These are phyloP conservation scores for Pulveroboletus sp. DNA, from an alignment of 768 basidiomycete species.

Conservation along the genomic window DNA sequence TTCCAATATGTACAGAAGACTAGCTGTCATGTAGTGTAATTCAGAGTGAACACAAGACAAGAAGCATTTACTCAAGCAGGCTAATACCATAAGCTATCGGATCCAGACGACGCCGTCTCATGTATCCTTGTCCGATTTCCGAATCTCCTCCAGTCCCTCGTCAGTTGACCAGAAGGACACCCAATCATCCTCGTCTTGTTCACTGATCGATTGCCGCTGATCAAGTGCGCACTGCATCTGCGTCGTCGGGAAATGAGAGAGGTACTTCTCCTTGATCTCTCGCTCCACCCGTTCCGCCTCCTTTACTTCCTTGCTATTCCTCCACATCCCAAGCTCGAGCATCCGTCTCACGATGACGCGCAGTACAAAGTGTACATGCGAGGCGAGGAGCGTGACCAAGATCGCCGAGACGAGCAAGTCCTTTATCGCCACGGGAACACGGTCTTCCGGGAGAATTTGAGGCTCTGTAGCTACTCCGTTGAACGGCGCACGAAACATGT, in stretches of 20 bases:
- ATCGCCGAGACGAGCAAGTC: slow-evolving; percentile 58
- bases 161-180: slow-evolving; percentile 64
- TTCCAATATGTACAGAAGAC: no score
- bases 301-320: slow-evolving; percentile 60
- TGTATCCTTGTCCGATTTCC: slow-evolving; percentile 57
- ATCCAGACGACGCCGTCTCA: slow-evolving; percentile 16
- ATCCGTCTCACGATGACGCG: slow-evolving; percentile 59
- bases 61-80: no score
- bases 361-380: slow-evolving; percentile 77
- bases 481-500: slow-evolving; percentile 67
- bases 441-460: slow-evolving; percentile 10
- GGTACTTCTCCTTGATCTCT: slow-evolving; percentile 44
- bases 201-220: background rate
- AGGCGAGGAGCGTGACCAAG: slow-evolving; percentile 75
- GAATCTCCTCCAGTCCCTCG: slow-evolving; percentile 71
- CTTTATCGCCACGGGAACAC: slow-evolving; percentile 35
- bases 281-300: slow-evolving; percentile 53
- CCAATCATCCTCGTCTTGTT: slow-evolving; percentile 22
- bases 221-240: background rate
- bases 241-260: slow-evolving; percentile 17
- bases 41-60: no score
- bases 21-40: no score
- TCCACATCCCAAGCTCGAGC: slow-evolving; percentile 75
- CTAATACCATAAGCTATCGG: no score
- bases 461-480: slow-evolving; percentile 8